These are phyloP conservation scores for Pseudogymnoascus sp. DNA, from an alignment of 2,329 filamentous ascomycete genomes.

Conservation along the genomic window DNA sequence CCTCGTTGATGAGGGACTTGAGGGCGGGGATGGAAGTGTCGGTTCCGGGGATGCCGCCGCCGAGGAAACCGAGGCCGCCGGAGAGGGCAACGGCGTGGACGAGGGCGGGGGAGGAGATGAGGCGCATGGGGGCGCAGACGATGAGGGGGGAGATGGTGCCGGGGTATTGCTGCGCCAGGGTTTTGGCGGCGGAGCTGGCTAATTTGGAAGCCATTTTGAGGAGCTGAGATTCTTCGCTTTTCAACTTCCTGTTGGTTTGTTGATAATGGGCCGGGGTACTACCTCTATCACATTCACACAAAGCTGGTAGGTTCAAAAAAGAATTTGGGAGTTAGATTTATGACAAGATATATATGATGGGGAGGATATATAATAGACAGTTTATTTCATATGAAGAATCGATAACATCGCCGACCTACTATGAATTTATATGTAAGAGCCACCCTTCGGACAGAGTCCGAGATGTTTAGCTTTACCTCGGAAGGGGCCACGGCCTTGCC, in stretches of 20 bases:
- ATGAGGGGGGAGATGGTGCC: slow-evolving; percentile 54
- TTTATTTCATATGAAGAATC: neutral
- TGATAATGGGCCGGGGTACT: neutral
- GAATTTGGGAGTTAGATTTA: neutral
- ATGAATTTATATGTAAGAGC: neutral
- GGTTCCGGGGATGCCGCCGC: slow-evolving; percentile 35
- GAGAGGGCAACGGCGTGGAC: slow-evolving; percentile 53
- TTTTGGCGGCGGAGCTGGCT: neutral
- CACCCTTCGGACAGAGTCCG: neutral
- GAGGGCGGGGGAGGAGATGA: slow-evolving; percentile 48
- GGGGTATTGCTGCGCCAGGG: slow-evolving; percentile 38
- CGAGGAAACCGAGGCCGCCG: slow-evolving; percentile 44
- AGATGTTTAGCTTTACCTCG: neutral
- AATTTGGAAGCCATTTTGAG: neutral
- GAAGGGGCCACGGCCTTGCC: neutral
- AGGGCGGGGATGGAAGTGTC: slow-evolving; percentile 24
- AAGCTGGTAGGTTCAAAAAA: neutral
- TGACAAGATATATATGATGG: neutral
- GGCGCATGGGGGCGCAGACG: slow-evolving; percentile 60
- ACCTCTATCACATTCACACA: neutral
- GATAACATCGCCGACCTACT: neutral
- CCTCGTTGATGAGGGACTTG: slow-evolving; percentile 22
- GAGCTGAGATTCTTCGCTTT: neutral
- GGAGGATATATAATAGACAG: neutral
- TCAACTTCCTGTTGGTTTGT: neutral